A percentile compares a stretch with the other conserved stretches of the same genome.
These are phyloP conservation scores for Physocladia obscura DNA, from an alignment of 192 early-diverging fungal species.

Conservation along the genomic window DNA sequence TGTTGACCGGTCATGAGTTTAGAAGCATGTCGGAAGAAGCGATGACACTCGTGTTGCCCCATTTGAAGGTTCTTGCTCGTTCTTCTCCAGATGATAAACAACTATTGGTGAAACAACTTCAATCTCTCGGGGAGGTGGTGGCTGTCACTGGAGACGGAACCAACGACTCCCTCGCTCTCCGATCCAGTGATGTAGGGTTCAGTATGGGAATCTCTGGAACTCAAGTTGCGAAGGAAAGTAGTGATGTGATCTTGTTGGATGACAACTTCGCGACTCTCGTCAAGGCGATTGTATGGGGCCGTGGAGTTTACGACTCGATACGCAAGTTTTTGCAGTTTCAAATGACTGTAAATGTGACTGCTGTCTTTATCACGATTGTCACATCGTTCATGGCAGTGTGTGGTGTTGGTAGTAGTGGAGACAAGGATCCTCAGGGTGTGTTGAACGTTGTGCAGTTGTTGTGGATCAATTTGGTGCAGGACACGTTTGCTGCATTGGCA, in stretches of 20 bases:
- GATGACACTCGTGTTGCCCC: slow-evolving; percentile 45
- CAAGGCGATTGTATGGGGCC: slow-evolving; percentile 92
- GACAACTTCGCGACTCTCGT: slow-evolving; percentile 90
- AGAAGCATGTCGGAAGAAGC: slow-evolving; percentile 64
- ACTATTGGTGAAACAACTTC: slow-evolving; percentile 74
- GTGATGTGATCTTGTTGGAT: slow-evolving; percentile 90
- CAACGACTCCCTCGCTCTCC: slow-evolving; percentile 91
- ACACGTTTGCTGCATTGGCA: slow-evolving; percentile 88
- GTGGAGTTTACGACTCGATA: slow-evolving; percentile 90
- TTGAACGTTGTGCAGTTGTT: slow-evolving; percentile 89
- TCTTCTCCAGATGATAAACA: slow-evolving; percentile 89
- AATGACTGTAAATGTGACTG: slow-evolving; percentile 84
- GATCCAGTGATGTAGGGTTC: slow-evolving; percentile 88
- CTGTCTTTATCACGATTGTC: neutral
- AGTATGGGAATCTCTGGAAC: slow-evolving; percentile 91
- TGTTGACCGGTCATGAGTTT: slow-evolving; percentile 80
- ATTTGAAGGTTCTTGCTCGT: slow-evolving; percentile 76
- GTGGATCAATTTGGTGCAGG: slow-evolving; percentile 96
- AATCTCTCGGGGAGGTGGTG: slow-evolving; percentile 78
- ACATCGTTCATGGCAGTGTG: neutral
- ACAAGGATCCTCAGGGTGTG: slow-evolving; percentile 63
- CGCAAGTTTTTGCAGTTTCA: slow-evolving; percentile 98
- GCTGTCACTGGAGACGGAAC: slow-evolving; percentile 98
- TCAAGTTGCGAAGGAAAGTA: slow-evolving; percentile 98
- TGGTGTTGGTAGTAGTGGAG: slow-evolving; percentile 29